A percentile compares a stretch with the other conserved stretches of the same genome.
Conservation (phyloP, 2,329 filamentous ascomycete genomes). For the Cercospora sojina region DNA sequence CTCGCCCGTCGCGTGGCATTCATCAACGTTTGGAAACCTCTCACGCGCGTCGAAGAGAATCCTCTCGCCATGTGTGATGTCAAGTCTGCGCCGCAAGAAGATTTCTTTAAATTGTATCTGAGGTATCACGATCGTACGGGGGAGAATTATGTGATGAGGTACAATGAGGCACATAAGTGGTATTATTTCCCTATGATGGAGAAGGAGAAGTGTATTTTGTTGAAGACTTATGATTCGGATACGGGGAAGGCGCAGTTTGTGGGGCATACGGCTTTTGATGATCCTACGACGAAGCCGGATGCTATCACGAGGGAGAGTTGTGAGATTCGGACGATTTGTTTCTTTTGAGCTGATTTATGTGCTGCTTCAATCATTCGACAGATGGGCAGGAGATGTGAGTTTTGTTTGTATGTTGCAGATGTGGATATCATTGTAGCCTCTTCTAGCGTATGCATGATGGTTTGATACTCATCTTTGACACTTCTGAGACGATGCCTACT, state of each 20-base stretch:
- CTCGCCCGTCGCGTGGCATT: slow-evolving; percentile 50
- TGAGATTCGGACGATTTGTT: slow-evolving; percentile 45
- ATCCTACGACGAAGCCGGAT: slow-evolving; percentile 37
- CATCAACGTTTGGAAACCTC: slow-evolving; percentile 55
- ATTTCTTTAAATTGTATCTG: slow-evolving; percentile 46
- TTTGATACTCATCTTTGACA: neutral
- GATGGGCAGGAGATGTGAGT: neutral
- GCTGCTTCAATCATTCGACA: neutral
- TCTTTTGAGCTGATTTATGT: slow-evolving; percentile 33
- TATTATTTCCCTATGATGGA: slow-evolving; percentile 44
- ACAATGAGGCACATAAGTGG: slow-evolving; percentile 41
- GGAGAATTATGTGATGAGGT: slow-evolving; percentile 45
- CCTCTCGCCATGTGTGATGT: slow-evolving; percentile 46
- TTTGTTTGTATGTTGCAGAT: neutral
- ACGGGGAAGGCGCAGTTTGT: slow-evolving; percentile 39
- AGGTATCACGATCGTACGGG: slow-evolving; percentile 42
- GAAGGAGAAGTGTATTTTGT: slow-evolving; percentile 40
- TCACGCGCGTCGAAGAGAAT: slow-evolving; percentile 44
- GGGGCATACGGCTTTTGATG: slow-evolving; percentile 43
- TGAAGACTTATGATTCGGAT: slow-evolving; percentile 45
- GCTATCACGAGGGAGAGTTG: slow-evolving; percentile 42
- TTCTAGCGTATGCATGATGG: neutral
- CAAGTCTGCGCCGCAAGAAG: slow-evolving; percentile 36
- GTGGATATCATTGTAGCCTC: neutral
- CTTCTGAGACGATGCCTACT: neutral